Percentiles rank a stretch among this genome's conserved stretches.
Evolutionary conservation across 1,284 basidiomycete species (phyloP).

Genomic region (Papiliotrema laurentii): DNA sequence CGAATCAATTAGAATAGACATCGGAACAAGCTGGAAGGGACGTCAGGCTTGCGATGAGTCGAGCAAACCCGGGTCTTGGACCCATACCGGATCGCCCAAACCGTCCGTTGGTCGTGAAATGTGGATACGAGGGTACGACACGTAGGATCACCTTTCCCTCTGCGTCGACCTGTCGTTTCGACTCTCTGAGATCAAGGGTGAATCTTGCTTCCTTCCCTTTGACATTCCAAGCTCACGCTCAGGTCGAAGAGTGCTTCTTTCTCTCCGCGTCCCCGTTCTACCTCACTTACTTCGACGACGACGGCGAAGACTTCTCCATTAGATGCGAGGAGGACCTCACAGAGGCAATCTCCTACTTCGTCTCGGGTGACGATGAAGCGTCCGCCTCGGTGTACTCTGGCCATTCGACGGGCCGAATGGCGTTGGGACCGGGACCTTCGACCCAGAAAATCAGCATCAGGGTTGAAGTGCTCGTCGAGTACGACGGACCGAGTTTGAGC

Average conservation of each 20-base stretch:
- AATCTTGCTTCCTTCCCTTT: constrained; percentile 20
- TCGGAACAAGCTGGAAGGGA: too few species aligned
- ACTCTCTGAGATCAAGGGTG: constrained; percentile 65
- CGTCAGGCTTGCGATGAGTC: too few species aligned
- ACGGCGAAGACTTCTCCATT: constrained; percentile 67
- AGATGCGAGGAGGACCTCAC: constrained; percentile 66
- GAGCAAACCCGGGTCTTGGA: too few species aligned
- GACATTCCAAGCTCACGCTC: neutral
- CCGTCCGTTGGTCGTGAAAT: constrained; percentile 68
- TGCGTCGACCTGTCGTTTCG: constrained; percentile 68
- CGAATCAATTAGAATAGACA: too few species aligned
- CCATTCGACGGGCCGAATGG: neutral
- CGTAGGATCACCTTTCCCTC: constrained; percentile 72
- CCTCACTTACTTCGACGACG: constrained; percentile 80
- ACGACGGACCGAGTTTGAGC: constrained; percentile 83
- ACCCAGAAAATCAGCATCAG: constrained; percentile 63
- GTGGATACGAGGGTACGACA: constrained; percentile 65
- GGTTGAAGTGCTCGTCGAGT: constrained; percentile 72
- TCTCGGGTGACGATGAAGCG: constrained; percentile 62
- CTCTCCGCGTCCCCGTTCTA: constrained; percentile 64
- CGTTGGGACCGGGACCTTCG: constrained; percentile 7
- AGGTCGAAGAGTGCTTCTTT: constrained; percentile 79
- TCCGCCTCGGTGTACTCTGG: constrained; percentile 64
- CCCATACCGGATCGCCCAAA: constrained; percentile 51
- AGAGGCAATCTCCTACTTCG: constrained; percentile 80